Base-by-base conservation (phyloP, 2,329 filamentous ascomycete species). In the Thelonectria rubi region DNA sequence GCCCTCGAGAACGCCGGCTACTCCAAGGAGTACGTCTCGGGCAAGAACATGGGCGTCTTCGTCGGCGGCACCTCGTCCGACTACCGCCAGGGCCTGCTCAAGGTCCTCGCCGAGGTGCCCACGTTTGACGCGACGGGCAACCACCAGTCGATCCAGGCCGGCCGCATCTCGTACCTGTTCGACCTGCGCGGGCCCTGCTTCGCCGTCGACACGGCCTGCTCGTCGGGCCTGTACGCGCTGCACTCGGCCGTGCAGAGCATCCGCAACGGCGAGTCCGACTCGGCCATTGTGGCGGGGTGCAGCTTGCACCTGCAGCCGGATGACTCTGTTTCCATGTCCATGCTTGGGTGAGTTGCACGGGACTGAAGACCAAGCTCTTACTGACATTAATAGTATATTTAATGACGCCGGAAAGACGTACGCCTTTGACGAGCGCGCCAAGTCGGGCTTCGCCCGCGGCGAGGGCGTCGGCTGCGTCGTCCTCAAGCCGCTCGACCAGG, bases 1-100 rank as follows among this genome's bases (percentile, higher is more conserved):
- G 82, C 83, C 0, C 73, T 86, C 10, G 84, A 86, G 65, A 83
- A 80, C 58, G 82, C 82, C 2, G 83, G 83, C 9, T 76, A 84
- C 17, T 77, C 81, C 8, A 81, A 80, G 66, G 79, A 82, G 26
- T 67, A 71, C 8, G 77, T 84, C 39, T 75, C 82, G 2, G 82
- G 82, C 5, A 76, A 78, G 55, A 77, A 82, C 45, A 80, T 82
- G 24, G 82, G 81, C 14, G 82, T 85, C 9, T 85, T 83, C 62
- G 72, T 84, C 8, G 83, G 82, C 7, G 79, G 79, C 11, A 78
- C 76, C 3, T 78, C 80, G 21, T 79, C 81, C 2, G 82, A 85
- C 66, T 84, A 84, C 64, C 78, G 81, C 65, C 77, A 78, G 3
- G 78, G 80, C 45, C 67, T 80, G 3, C 78, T 80, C 49, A 73